These are phyloP conservation scores for Hymenoscyphus infarciens DNA, from an alignment of 2,329 filamentous ascomycete species.

Conservation along the genomic window DNA sequence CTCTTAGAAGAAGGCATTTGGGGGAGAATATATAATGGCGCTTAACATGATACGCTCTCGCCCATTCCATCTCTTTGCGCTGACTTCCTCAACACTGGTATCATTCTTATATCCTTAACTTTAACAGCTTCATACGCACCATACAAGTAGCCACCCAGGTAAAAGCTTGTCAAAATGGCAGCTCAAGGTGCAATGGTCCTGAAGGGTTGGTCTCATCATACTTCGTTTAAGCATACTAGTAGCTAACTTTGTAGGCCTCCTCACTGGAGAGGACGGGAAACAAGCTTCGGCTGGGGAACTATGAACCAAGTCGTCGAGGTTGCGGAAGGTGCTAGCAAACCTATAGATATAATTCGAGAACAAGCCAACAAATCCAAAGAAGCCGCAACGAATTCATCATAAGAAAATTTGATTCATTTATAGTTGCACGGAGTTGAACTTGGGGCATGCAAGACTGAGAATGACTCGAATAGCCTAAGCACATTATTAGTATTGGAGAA, in stretches of 20 bases:
- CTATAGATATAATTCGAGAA: constrained; percentile 1
- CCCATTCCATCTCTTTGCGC: background rate
- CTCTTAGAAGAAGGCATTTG: background rate
- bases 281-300: background rate
- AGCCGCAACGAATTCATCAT: constrained; percentile 2
- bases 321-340: background rate
- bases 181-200: background rate
- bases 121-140: background rate
- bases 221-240: background rate
- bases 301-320: background rate
- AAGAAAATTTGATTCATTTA: too few species aligned
- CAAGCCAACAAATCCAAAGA: constrained; percentile 3
- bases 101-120: background rate
- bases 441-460: background rate
- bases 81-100: background rate
- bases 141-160: background rate
- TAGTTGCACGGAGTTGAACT: too few species aligned
- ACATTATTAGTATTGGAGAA: background rate
- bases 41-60: background rate
- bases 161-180: background rate
- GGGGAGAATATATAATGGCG: background rate
- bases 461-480: background rate
- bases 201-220: background rate
- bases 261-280: background rate
- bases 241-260: background rate